Conservation (phyloP, 345 rosid species). For the Salix exigua region DNA sequence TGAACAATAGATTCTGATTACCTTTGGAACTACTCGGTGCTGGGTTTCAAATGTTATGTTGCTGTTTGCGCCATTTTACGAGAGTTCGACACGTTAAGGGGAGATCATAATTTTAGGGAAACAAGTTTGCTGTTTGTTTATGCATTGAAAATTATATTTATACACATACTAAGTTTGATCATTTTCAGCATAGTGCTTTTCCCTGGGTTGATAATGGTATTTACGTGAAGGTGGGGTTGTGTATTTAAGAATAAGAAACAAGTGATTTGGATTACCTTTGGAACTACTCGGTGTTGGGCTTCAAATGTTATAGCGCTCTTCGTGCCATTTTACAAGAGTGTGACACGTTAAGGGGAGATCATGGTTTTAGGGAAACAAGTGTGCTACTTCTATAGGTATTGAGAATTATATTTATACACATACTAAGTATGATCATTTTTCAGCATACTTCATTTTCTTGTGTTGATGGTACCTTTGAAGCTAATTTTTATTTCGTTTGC, state of each 20-base stretch:
- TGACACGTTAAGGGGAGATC: background rate
- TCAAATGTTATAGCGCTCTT: background rate
- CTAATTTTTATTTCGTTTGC: background rate
- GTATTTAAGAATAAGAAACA: too few relatives aligned
- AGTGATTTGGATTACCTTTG: background rate
- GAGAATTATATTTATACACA: background rate
- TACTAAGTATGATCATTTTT: background rate
- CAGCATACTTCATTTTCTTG: background rate
- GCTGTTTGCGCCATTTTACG: background rate
- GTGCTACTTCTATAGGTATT: background rate
- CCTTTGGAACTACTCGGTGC: background rate
- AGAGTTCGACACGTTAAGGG: background rate
- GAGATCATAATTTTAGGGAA: background rate
- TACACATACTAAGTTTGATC: background rate
- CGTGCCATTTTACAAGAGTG: background rate
- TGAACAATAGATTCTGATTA: background rate
- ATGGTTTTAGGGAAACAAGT: background rate
- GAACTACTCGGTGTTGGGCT: background rate
- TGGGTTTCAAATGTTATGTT: background rate
- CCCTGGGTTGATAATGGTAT: background rate
- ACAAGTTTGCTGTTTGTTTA: background rate
- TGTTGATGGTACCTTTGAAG: background rate
- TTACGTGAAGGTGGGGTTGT: background rate
- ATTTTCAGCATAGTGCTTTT: background rate
- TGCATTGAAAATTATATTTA: background rate